A percentile compares a stretch with the other conserved stretches of the same genome.
Conservation (phyloP, 2,329 filamentous ascomycete species). For the Cercospora citrullina region DNA sequence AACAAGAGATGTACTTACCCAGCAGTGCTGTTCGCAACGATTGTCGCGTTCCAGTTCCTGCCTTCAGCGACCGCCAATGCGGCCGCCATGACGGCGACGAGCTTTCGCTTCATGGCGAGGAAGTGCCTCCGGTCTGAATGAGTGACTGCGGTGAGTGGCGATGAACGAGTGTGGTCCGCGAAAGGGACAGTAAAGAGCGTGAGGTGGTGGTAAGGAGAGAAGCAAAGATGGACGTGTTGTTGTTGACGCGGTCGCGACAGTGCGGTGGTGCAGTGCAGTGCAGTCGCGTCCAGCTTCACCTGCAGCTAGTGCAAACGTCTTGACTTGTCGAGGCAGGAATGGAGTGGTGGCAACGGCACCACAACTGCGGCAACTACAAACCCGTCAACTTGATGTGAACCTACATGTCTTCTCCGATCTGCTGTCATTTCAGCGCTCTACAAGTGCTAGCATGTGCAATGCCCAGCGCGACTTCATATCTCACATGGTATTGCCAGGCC, state of each 20-base stretch:
- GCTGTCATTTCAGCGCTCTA: background rate
- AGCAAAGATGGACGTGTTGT: conserved; percentile 9
- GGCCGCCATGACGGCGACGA: conserved; percentile 18
- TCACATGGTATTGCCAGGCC: background rate
- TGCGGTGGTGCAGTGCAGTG: background rate
- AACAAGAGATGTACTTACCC: conserved; percentile 20
- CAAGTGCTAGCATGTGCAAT: background rate
- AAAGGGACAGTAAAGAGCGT: conserved; percentile 14
- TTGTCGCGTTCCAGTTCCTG: conserved; percentile 19
- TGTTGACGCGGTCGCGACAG: background rate
- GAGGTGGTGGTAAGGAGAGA: conserved; percentile 9
- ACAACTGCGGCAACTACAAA: background rate
- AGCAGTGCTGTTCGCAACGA: conserved; percentile 11
- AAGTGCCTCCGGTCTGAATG: conserved; percentile 25
- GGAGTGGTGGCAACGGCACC: background rate
- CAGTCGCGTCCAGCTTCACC: conserved; percentile 3
- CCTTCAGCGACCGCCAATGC: conserved; percentile 14
- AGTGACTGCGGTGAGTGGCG: conserved; percentile 32
- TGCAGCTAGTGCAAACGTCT: background rate
- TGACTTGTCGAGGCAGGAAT: background rate
- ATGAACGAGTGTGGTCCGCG: conserved; percentile 20
- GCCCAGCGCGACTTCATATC: background rate
- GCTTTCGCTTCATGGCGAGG: conserved; percentile 24
- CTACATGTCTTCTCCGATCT: background rate
- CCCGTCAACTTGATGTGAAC: background rate